Base-by-base conservation (phyloP, 23 red algal genomes). In the Cyanidiococcus yangmingshanensis region DNA sequence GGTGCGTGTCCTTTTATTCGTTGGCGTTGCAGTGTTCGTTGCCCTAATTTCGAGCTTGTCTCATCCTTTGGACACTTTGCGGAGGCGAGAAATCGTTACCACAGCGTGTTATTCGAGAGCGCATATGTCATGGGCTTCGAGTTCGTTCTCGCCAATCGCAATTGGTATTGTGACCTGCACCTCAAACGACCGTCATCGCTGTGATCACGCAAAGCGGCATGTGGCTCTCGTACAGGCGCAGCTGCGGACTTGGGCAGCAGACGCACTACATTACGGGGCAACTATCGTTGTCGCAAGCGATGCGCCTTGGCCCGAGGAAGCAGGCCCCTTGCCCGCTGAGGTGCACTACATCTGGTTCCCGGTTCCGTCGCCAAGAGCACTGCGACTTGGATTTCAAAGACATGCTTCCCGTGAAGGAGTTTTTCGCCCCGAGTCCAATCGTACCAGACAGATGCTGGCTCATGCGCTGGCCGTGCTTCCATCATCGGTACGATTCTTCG, bases 381-480 rank as follows among this genome's bases (percentile, higher is more conserved):
- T 71, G 7, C 63, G 63, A 7, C n/a, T 32, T 35, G 32, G n/a
- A 32, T 71, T 32, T 29, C 12, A 71, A 25, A 12, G 63, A 7
- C 12, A 30, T 71, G 16, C 16, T 17, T 29, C 63, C 15, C 63
- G 63, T 35, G 63, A 71, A 30, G 63, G 63, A 7, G 32, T 71
- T 29, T 71, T 71, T 35, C 63, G 63, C 7, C 63, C n/a, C 63
- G 63, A 71, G 32, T 71, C 63, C 12, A 71, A 71, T 35, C 63
- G 63, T 29, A 71, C 63, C 12, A 12, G 21, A 25, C 63, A 71
- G 63, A 29, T 35, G 63, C 63, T 71, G 12, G 63, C 12, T 7
- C 27, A 35, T 71, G 32, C 32, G 16, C 32, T 12, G 21, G 27
- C 15, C 12, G n/a, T 7, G 12, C 63, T 71, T 12, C 32, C 63